Evolutionary conservation across 225 moss, liverwort and hornwort genomes (phyloP).

Genomic region (Climacium dendroides): DNA sequence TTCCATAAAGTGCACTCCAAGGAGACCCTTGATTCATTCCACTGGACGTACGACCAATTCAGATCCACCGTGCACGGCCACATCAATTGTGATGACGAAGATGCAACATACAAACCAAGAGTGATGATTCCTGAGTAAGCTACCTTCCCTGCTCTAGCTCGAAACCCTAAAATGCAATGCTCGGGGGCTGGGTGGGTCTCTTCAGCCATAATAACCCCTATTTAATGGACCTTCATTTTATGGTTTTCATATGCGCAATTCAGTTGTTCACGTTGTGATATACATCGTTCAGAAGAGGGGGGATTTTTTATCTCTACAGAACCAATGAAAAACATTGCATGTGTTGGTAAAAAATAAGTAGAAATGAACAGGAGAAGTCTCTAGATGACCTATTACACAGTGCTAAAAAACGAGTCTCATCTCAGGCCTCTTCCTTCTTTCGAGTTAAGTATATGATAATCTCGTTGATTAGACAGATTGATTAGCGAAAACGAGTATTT

Average conservation of each 20-base stretch:
- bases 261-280: not conserved
- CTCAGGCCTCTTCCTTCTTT: not conserved
- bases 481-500: not conserved
- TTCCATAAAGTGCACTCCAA: slow-evolving; percentile 26
- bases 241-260: not conserved
- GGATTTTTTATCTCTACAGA: not conserved
- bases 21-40: slow-evolving; percentile 28
- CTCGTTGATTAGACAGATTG: not conserved
- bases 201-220: not conserved
- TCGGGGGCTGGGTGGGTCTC: not conserved
- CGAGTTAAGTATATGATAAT: not conserved
- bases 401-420: not conserved
- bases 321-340: not conserved
- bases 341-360: not conserved
- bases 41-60: slow-evolving; percentile 43
- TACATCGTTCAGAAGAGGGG: not conserved
- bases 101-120: slow-evolving; percentile 46
- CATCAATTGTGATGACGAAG: slow-evolving; percentile 48
- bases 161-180: not conserved
- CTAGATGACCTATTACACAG: not conserved
- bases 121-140: slow-evolving; percentile 40
- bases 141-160: not conserved
- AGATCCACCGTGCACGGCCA: slow-evolving; percentile 50
- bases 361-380: not conserved
- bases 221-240: not conserved